These are phyloP conservation scores for Fusarium haematococcum DNA, from an alignment of 2,329 filamentous ascomycete genomes.

Conservation along the genomic window DNA sequence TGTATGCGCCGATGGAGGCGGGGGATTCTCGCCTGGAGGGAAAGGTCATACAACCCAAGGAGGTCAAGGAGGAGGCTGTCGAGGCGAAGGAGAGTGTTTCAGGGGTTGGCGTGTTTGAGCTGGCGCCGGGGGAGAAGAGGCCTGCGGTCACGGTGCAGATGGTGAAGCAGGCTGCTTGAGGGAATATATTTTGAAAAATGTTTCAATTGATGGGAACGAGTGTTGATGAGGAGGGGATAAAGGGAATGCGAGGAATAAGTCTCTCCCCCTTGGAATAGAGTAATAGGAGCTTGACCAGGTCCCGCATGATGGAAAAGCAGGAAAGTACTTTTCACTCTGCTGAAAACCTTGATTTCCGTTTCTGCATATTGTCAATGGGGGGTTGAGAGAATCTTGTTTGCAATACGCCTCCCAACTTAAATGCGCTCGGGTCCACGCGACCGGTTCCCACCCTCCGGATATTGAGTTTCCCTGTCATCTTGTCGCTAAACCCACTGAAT, in stretches of 20 bases:
- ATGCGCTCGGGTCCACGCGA: background rate
- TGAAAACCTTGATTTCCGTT: background rate
- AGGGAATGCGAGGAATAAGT: background rate
- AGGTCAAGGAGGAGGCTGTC: constrained; percentile 14
- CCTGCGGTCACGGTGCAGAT: background rate
- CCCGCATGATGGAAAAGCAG: background rate
- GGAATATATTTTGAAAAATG: background rate
- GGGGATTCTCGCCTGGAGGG: constrained; percentile 40
- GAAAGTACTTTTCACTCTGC: background rate
- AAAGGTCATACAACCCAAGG: constrained; percentile 41
- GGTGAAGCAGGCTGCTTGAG: background rate
- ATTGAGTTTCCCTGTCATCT: background rate
- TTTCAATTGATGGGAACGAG: background rate
- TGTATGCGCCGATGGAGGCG: constrained; percentile 53
- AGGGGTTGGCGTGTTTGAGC: constrained; percentile 46
- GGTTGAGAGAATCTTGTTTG: background rate
- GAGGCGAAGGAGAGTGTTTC: constrained; percentile 26
- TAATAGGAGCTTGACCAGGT: background rate
- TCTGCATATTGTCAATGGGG: background rate
- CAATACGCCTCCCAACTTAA: background rate
- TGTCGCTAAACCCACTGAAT: background rate
- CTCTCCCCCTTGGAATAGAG: background rate
- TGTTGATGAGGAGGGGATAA: background rate
- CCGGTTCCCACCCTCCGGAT: background rate
- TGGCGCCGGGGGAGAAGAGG: constrained; percentile 41